Base-by-base conservation (phyloP, 192 early-diverging fungal genomes). In the Coemansia sp. region DNA sequence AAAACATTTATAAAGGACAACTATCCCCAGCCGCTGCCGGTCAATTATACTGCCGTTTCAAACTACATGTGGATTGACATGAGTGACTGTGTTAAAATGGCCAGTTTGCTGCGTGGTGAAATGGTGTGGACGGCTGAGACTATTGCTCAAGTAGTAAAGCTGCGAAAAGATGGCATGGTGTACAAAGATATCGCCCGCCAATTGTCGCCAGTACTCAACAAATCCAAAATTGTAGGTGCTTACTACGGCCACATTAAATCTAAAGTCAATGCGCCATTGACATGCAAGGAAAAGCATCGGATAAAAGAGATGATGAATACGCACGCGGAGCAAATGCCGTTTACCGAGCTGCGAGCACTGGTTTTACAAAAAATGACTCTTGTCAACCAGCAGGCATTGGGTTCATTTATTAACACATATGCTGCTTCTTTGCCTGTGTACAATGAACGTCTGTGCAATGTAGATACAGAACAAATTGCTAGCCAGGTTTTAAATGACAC, bases 31-130 rank as follows among this genome's bases (percentile, higher is more conserved):
- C 67, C 67, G 7, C 6, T 47, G 11, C 39, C 47, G 5, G 41
- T 39, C 6, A 69, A 62, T 43, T 62, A 48, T 27, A n/a, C 24
- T 2, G 60, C 67, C 0, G 60, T 69, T 22, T 69, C 67, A 1
- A 69, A 69, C 52, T 69, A 63, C 22, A 45, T 69, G 67, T 69
- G 67, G 67, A 57, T 69, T 15, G 24, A 41, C 6, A 32, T 39
- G 5, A 17, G 52, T 0, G 67, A 69, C 60, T 63, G 67, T 22
- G 29, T 35, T 3, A 41, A 19, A 6, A 62, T 69, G 55, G 22
- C 35, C 23, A 48, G 27, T 23, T 5, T 63, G 54, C 19, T 63
- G 35, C 7, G 17, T 8, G 67, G 67, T 9, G 25, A 57, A 4
- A 56, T 69, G 21, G 35, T 43, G 10, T 63, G 67, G 67, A 69